phyloP scores from a whole-genome alignment of 1,284 basidiomycete genomes.

The Puccinia sorghi region DNA sequence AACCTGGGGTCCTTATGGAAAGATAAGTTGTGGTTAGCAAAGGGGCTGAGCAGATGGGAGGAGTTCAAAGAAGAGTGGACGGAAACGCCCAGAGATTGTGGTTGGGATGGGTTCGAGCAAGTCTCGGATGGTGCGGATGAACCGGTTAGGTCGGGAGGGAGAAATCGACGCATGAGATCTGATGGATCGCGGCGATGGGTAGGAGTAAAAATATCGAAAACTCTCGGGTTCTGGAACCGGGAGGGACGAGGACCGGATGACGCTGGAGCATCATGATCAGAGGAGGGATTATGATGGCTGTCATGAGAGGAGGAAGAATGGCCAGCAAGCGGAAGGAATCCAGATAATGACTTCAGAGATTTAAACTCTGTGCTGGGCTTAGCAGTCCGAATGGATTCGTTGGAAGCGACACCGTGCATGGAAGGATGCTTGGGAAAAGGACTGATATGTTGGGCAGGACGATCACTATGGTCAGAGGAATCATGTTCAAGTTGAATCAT shows the following conservation, averaged over 20 bases:
- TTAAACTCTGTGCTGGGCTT: slow-evolving; percentile 38
- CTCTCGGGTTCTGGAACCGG: slow-evolving; percentile 25
- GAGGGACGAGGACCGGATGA: slow-evolving; percentile 33
- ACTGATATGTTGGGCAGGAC: background rate
- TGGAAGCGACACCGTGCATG: slow-evolving; percentile 49
- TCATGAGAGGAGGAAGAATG: slow-evolving; percentile 33
- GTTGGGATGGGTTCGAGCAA: slow-evolving; percentile 7
- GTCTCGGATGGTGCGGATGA: slow-evolving; percentile 22
- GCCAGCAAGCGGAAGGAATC: background rate
- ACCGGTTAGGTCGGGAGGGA: slow-evolving; percentile 5
- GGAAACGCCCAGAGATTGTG: slow-evolving; percentile 20
- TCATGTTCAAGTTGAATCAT: slow-evolving; percentile 11
- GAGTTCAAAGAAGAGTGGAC: slow-evolving; percentile 24
- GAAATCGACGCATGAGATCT: slow-evolving; percentile 48
- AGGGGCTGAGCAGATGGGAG: slow-evolving; percentile 61
- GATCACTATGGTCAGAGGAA: background rate
- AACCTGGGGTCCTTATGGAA: slow-evolving; percentile 73
- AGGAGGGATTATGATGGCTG: slow-evolving; percentile 47
- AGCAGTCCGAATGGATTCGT: slow-evolving; percentile 54
- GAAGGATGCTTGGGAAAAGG: slow-evolving; percentile 51
- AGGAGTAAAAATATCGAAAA: slow-evolving; percentile 43
- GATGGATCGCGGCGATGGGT: slow-evolving; percentile 28
- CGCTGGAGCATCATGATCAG: background rate
- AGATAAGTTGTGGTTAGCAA: background rate
- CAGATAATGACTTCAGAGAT: background rate